A percentile compares a stretch with the other conserved stretches of the same genome.
Evolutionary conservation across 352 stramenopile genomes (phyloP).

Genomic region (Pythium aquatile): DNA sequence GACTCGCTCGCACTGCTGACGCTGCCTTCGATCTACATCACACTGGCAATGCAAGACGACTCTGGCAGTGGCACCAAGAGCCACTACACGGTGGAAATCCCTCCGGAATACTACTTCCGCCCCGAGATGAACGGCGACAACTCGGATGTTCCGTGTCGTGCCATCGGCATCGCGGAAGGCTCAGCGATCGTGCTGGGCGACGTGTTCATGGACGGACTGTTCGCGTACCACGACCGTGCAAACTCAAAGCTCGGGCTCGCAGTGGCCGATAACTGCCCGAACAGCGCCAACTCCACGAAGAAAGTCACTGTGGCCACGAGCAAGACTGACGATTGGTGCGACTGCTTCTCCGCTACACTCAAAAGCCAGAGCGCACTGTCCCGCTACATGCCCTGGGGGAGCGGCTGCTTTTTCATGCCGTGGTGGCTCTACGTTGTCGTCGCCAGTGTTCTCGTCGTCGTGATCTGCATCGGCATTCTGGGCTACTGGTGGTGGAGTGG

Average conservation of each 20-base stretch:
- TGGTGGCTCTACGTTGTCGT: constrained; percentile 88
- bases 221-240: constrained; percentile 69
- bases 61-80: constrained; percentile 42
- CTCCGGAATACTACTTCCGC: constrained; percentile 80
- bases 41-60: constrained; percentile 58
- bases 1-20: constrained; percentile 47
- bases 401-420: constrained; percentile 77
- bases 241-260: constrained; percentile 59
- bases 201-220: constrained; percentile 86
- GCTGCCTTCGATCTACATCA: constrained; percentile 77
- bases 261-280: constrained; percentile 75
- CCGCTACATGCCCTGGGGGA: constrained; percentile 57
- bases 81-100: constrained; percentile 78
- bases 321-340: constrained; percentile 54
- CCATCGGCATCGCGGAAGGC: constrained; percentile 77
- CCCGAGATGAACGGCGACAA: constrained; percentile 74
- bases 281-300: constrained; percentile 72
- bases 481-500: constrained; percentile 54
- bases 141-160: constrained; percentile 52
- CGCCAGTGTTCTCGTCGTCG: constrained; percentile 50
- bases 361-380: constrained; percentile 57
- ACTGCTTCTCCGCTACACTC: constrained; percentile 67
- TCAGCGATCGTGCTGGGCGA: constrained; percentile 67
- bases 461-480: constrained; percentile 54
- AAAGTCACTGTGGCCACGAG: constrained; percentile 46